Evolutionary conservation across 2,329 filamentous ascomycete genomes (phyloP).

Genomic region (Colletotrichum sp.): DNA sequence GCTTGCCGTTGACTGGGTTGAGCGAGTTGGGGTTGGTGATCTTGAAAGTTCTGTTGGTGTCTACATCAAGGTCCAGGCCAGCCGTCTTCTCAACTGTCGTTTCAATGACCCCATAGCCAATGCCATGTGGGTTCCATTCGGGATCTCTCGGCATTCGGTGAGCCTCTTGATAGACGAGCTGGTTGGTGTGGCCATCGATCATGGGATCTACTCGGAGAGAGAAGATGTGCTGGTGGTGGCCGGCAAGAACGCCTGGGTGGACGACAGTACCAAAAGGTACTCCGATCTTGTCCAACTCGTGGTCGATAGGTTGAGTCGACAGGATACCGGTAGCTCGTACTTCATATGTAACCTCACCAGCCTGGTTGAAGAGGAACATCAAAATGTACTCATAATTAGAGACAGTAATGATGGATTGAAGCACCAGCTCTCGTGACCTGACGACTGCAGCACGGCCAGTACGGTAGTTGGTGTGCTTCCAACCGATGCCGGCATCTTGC

Average conservation of each 20-base stretch:
- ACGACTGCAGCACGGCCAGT: conserved; percentile 67
- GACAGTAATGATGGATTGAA: conserved; percentile 72
- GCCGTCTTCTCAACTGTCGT: conserved; percentile 8
- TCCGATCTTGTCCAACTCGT: conserved; percentile 54
- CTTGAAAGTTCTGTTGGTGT: conserved; percentile 14
- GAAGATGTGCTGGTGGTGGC: conserved; percentile 78
- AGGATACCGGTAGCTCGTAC: conserved; percentile 71
- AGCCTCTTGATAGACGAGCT: conserved; percentile 54
- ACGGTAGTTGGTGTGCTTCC: conserved; percentile 75
- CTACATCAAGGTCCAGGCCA: not conserved
- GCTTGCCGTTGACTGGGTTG: conserved; percentile 19
- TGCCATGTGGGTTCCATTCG: conserved; percentile 16
- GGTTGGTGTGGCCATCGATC: conserved; percentile 60
- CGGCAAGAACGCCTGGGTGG: conserved; percentile 51
- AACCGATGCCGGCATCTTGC: conserved; percentile 71
- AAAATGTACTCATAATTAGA: conserved; percentile 77
- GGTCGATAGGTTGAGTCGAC: conserved; percentile 54
- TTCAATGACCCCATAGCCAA: conserved; percentile 9
- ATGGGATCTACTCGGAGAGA: conserved; percentile 68
- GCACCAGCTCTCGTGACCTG: conserved; percentile 64
- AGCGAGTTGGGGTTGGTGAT: conserved; percentile 18
- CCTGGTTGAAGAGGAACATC: conserved; percentile 67
- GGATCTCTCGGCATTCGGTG: conserved; percentile 12
- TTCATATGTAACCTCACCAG: conserved; percentile 65
- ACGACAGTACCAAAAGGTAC: conserved; percentile 65